Base-by-base conservation (phyloP, 75 land plant species). In the Pinus taeda region DNA sequence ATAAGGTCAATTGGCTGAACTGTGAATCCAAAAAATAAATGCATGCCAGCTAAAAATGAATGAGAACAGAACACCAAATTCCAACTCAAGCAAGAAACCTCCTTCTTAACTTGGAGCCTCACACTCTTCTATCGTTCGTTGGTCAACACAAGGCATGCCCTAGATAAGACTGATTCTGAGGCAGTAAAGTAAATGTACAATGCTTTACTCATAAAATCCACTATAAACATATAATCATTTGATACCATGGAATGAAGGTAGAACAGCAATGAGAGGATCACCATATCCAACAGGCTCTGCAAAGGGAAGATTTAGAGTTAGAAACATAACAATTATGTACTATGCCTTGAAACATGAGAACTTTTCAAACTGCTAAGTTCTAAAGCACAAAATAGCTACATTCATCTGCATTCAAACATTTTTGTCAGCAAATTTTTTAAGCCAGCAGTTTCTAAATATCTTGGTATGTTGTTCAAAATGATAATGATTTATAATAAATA, bases 281-380 rank as follows among this genome's bases (percentile, higher is more conserved):
- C 93, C 93, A 83, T 83, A 94, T 60, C 96, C 97, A 73, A 93
- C 88, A 59, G 96, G 80, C 39, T 86, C 97, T 94, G 93, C 66
- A 83, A 39, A 78, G 13, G 21, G 56, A 7, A 76, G 20, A 79
- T n/a, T 55, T 49, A 17, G 15, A 20, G 76, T 65, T 7, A 74
- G 37, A 33, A 71, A 30, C 21, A 71, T 24, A 77, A 45, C 26
- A 73, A 12, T 24, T 30, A 14, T 57, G 8, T 60, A 73, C 33
- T 57, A 76, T 49, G 24, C 2, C 8, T 59, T 59, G 15, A 63
- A 56, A 15, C 33, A 11, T 6, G 75, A 56, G 6, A 24, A 57
- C 75, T 18, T 12, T n/a, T 17, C 11, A 57, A 57, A 26, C 22
- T 57, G 63, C 60, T 42, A 37, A 42, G 13, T 21, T 39, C 22